A percentile compares a stretch with the other conserved stretches of the same genome.
These are phyloP conservation scores for Phytophthora agathidicida DNA, from an alignment of 352 stramenopile genomes.

Conservation along the genomic window DNA sequence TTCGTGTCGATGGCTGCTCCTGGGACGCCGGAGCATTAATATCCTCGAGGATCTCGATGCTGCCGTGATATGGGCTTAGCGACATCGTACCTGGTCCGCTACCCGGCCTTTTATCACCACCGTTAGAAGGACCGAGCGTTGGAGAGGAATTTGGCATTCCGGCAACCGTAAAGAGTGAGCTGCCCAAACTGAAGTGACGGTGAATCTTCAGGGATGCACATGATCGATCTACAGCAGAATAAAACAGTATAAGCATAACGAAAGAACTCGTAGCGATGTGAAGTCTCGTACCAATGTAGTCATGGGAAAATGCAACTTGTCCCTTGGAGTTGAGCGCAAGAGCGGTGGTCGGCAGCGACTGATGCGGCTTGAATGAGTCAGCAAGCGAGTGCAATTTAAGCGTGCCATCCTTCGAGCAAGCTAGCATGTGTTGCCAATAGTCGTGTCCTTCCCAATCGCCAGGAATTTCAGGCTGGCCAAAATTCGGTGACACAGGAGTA, in stretches of 20 bases:
- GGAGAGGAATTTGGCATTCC: slow-evolving; percentile 25
- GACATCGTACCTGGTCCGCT: slow-evolving; percentile 25
- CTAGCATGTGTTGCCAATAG: slow-evolving; percentile 90
- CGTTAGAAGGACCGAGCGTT: slow-evolving; percentile 13
- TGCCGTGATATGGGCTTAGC: slow-evolving; percentile 33
- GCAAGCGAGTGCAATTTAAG: slow-evolving; percentile 87
- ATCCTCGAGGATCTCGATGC: slow-evolving; percentile 25
- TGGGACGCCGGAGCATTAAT: slow-evolving; percentile 3
- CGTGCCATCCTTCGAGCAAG: slow-evolving; percentile 88
- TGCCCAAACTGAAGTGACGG: slow-evolving; percentile 61
- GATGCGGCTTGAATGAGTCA: slow-evolving; percentile 83
- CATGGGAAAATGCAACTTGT: slow-evolving; percentile 83
- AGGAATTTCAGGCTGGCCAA: slow-evolving; percentile 37
- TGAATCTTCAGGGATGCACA: slow-evolving; percentile 87
- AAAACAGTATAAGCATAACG: not conserved
- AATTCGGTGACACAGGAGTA: slow-evolving; percentile 58
- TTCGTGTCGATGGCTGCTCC: slow-evolving; percentile 27
- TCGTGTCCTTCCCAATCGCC: slow-evolving; percentile 75
- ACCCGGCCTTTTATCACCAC: slow-evolving; percentile 32
- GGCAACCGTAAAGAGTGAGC: slow-evolving; percentile 71
- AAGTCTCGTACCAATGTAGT: slow-evolving; percentile 69
- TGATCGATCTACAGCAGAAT: slow-evolving; percentile 66
- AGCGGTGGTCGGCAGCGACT: slow-evolving; percentile 73
- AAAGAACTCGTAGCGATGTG: not conserved
- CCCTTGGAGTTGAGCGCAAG: slow-evolving; percentile 82